These are phyloP conservation scores for Chrysanthemum seticuspe DNA, from an alignment of 129 eudicot genomes.

Conservation along the genomic window DNA sequence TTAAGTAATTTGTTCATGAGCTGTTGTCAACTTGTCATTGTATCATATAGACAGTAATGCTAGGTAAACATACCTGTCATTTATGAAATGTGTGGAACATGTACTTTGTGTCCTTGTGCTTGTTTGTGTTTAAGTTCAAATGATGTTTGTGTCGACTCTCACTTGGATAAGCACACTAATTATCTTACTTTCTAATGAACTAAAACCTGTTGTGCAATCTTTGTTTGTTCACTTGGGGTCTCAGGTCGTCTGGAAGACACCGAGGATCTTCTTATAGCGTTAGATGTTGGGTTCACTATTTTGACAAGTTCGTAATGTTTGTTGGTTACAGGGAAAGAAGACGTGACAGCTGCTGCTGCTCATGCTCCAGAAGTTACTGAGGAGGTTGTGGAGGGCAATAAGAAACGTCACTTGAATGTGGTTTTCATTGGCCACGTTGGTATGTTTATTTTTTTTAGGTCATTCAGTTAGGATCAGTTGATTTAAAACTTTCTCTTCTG, in stretches of 20 bases:
- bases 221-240: neutral
- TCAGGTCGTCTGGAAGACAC: neutral
- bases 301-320: slow-evolving; percentile 1
- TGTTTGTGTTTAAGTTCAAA: neutral
- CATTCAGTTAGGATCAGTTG: neutral
- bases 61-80: neutral
- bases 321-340: slow-evolving; percentile 39
- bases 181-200: slow-evolving; percentile 22
- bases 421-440: slow-evolving; percentile 98
- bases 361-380: slow-evolving; percentile 39
- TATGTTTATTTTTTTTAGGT: slow-evolving; percentile 30
- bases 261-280: neutral
- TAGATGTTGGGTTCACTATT: neutral
- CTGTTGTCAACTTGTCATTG: neutral
- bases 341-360: slow-evolving; percentile 39
- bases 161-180: slow-evolving; percentile 14
- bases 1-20: neutral
- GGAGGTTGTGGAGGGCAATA: slow-evolving; percentile 45
- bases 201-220: slow-evolving; percentile 22
- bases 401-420: slow-evolving; percentile 84
- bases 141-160: neutral
- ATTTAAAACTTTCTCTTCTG: neutral
- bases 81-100: neutral
- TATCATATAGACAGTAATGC: neutral
- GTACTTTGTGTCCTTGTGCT: neutral